Conservation (phyloP, 345 rosid genomes). For the Pistacia atlantica region DNA sequence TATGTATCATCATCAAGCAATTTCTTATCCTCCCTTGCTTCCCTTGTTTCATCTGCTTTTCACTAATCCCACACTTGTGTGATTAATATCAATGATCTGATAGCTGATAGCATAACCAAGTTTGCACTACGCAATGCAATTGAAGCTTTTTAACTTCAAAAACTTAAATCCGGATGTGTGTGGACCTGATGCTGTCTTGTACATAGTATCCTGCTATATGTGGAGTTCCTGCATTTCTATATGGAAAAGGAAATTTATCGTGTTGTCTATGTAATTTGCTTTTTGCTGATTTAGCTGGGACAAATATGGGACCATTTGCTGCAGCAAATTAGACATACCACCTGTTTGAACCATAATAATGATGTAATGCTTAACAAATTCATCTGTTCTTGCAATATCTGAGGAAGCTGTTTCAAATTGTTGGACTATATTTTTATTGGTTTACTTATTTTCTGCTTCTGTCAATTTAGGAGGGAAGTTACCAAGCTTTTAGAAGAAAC, state of each 20-base stretch:
- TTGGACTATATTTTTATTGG: background rate
- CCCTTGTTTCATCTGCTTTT: background rate
- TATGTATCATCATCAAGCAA: background rate
- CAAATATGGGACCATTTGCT: background rate
- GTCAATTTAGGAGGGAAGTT: slow-evolving; percentile 57
- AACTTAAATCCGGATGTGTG: background rate
- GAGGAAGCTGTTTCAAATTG: background rate
- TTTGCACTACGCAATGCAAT: background rate
- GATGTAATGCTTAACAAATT: background rate
- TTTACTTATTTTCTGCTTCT: background rate
- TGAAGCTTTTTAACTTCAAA: background rate
- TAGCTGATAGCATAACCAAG: background rate
- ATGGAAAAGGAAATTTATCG: background rate
- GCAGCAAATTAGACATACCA: background rate
- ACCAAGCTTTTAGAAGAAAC: slow-evolving; percentile 69
- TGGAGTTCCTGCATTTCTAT: background rate
- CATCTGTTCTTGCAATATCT: background rate
- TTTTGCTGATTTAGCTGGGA: background rate
- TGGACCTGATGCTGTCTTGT: background rate
- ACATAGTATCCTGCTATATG: background rate
- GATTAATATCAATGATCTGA: background rate
- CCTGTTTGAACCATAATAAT: background rate
- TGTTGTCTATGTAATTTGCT: background rate
- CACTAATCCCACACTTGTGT: background rate
- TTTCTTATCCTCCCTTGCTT: background rate